Evolutionary conservation across 352 stramenopile genomes (phyloP).

Genomic region (Phytophthora rubi): DNA sequence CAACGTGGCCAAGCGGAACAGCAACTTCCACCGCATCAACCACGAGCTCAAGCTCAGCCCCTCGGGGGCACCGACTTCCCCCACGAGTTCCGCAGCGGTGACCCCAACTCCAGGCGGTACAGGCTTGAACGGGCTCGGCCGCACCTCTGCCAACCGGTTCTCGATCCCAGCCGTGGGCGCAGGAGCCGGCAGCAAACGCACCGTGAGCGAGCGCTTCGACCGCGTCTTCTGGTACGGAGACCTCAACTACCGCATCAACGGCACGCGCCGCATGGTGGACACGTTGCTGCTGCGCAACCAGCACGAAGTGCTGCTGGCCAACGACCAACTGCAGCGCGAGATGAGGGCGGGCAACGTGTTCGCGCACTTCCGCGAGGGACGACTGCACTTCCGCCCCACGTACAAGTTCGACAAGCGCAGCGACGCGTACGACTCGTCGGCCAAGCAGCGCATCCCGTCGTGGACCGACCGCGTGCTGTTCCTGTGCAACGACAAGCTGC

Average conservation of each 20-base stretch:
- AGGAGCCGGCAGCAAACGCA: constrained; percentile 19
- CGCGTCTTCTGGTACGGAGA: constrained; percentile 95
- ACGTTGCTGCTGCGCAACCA: constrained; percentile 71
- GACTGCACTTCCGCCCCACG: constrained; percentile 92
- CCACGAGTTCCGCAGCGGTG: constrained; percentile 19
- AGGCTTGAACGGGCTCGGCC: constrained; percentile 37
- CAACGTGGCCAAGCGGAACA: constrained; percentile 88
- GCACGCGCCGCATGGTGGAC: constrained; percentile 91
- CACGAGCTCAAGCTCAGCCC: constrained; percentile 62
- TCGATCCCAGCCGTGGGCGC: constrained; percentile 28
- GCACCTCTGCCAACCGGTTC: constrained; percentile 37
- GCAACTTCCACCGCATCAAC: constrained; percentile 91
- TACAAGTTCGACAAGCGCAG: constrained; percentile 97
- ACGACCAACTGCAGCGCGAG: constrained; percentile 92
- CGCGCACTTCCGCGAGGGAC: constrained; percentile 89
- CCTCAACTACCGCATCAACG: constrained; percentile 95
- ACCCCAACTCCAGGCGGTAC: constrained; percentile 7
- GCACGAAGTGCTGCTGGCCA: constrained; percentile 80
- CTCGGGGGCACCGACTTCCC: constrained; percentile 15
- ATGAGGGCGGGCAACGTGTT: constrained; percentile 89
- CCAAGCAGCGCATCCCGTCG: constrained; percentile 94
- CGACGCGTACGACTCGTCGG: constrained; percentile 93
- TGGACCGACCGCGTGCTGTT: constrained; percentile 97
- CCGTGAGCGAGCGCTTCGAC: constrained; percentile 78
- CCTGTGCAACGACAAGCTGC: constrained; percentile 55